Evolutionary conservation across 2,329 filamentous ascomycete genomes (phyloP), one percentile per base, ranked within the genome.

Genomic region (Talaromyces sp.): DNA sequence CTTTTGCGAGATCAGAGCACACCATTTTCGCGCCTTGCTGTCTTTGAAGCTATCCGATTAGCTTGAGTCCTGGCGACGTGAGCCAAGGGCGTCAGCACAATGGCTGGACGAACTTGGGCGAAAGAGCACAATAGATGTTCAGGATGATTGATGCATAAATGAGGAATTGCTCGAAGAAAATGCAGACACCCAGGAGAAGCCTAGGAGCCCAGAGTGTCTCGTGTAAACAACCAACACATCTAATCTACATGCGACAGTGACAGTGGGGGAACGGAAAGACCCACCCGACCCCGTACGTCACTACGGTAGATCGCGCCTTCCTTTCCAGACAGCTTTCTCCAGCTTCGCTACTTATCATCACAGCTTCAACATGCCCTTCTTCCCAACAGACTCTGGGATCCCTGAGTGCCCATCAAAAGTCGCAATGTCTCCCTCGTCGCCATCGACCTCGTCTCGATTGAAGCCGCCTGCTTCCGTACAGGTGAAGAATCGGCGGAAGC

Each of bases 401-500:
- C 26, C 56, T 43, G 31, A 59, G 5, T 13, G 17, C 17, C 41
- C 29, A 21, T 10, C 56, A 10, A 29, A 54, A 14, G 29, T 51
- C 27, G 35, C 38, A 21, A 35, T 51, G 61, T 10, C 43, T 21
- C 27, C 17, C 13, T 41, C 29, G 14, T 32, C 56, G 26, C 27
- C 49, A 14, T 24, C 56, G 26, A 31, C 49, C 14, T n/a, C 58
- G 11, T 56, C 62, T 27, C 59, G 63, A 19, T 55, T 60, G 58
- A 78, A 78, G 54, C 64, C 67, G 35, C 69, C 70, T 21, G 63
- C 67, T 49, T 70, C 69, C 2, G 82, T 91, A 55, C 78, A 81
- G 35, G 77, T 84, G 27, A 91, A 89, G 75, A 96, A 96, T 75
- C 83, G 91, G 56, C 84, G 91, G 14, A 88, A 89, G 65, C 86